Evolutionary conservation across 2,329 filamentous ascomycete genomes (phyloP), one percentile per base, ranked within the genome.

Genomic region (Aspergillus nomiae): DNA sequence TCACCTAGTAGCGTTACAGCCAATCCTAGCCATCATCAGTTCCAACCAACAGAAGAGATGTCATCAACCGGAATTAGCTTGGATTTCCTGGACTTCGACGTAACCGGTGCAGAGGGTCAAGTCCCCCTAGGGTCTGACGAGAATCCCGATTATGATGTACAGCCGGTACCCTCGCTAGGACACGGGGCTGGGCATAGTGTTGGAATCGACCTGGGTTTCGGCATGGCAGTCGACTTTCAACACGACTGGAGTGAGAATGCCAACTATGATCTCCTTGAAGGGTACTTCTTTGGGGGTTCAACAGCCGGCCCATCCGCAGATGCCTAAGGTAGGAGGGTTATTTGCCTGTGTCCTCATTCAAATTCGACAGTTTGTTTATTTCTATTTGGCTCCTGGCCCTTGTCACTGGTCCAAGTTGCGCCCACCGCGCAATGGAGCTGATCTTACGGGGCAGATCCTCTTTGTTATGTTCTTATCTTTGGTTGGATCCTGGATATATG

Each of bases 21-120:
- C n/a, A 62, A 67, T 61, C 66, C 67, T 61, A 74, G 60, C 69
- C 67, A 69, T 16, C 64, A 73, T 58, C 65, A 66, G 50, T 64
- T 69, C n/a, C 65, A 66, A 43, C 26, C 66, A n/a, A 32, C 69
- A 21, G 70, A 73, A 12, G 72, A 75, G 14, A 63, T 65, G 14
- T 62, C 67, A 19, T 46, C 63, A 14, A 54, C 67, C 16, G 71
- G 83, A 59, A 78, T 82, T 19, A 81, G 84, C 56, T 79, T 87
- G 16, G 84, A 86, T 67, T 87, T 87, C 71, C 74, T 87, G 16
- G 82, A 86, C 64, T 81, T 82, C 53, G 82, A 83, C 63, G 76
- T 82, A 5, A 70, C 77, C 0, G 74, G 75, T 21, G 66, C 70
- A 36, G 71, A 75, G 16, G 63, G 63, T 32, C 72, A 69, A n/a